phyloP scores from a whole-genome alignment of 345 rosid species.

The Populus nigra region DNA sequence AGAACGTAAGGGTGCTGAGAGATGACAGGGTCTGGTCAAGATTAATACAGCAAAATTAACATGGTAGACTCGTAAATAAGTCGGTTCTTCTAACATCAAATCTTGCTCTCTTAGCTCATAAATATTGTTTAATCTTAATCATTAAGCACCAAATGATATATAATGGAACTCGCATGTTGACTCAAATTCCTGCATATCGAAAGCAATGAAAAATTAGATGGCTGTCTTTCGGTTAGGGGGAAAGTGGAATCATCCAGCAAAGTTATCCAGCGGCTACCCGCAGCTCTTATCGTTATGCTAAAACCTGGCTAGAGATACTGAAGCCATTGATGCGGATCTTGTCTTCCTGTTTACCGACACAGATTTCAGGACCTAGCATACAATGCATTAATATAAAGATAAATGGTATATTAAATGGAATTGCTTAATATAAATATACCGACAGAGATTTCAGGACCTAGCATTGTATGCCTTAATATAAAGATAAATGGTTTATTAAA shows the following conservation, averaged over 20 bases:
- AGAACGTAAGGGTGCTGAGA: too few relatives aligned
- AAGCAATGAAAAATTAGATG: background rate
- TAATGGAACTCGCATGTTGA: background rate
- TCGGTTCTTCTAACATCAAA: background rate
- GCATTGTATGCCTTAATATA: too few relatives aligned
- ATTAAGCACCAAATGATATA: background rate
- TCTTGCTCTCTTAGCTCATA: background rate
- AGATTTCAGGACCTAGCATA: background rate
- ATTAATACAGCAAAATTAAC: too few relatives aligned
- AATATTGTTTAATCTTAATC: background rate
- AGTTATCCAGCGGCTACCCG: background rate
- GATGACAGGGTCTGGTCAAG: too few relatives aligned
- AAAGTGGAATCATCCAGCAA: background rate
- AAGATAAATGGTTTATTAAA: too few relatives aligned
- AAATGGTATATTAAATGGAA: too few relatives aligned
- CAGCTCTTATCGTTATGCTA: background rate
- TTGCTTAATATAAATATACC: too few relatives aligned
- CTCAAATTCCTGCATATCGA: background rate
- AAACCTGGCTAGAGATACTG: background rate
- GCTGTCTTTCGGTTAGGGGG: background rate
- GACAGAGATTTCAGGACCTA: background rate
- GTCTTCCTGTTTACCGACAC: background rate
- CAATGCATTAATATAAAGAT: too few relatives aligned
- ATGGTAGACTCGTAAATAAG: too few relatives aligned
- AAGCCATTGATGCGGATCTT: background rate